Base-by-base conservation (phyloP, 768 basidiomycete species). In the Tricholoma furcatifolium region DNA sequence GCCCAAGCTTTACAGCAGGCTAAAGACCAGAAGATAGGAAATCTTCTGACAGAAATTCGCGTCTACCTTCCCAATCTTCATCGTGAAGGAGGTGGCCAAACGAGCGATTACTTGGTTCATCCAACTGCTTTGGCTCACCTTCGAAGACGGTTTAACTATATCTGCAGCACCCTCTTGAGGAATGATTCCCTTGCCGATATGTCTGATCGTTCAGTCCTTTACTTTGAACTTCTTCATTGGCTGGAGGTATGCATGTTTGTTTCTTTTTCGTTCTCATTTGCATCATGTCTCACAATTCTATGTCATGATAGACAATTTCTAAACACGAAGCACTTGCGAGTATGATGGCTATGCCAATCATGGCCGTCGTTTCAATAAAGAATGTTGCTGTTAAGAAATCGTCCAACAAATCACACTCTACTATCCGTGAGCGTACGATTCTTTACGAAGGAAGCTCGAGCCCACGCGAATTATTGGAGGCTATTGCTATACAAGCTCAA, bases 291-390 rank as follows among this genome's bases (percentile, higher is more conserved):
- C 55, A 50, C 14, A 43, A 27, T 21, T 35, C 27, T 10, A 10
- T 3, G 38, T 20, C 49, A 35, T 43, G 55, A 15, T 50, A 97
- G 94, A 93, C 91, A 0, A 88, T 98, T 42, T 95, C 93, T 6
- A 87, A 86, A 59, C 94, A 97, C 57, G 95, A 96, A 74, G 88
- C 92, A 5, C 71, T 97, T 36, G 92, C 92, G 14, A 91, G 89
- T 55, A 94, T 95, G 88, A 91, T 96, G 84, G 93, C 91, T 1
- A 96, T 95, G 92, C 93, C 93, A 6, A 92, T 91, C 64, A 94
- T 94, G 93, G 84, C 85, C n/a, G 81, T 84, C 17, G 75, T 79
- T 4, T 87, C 87, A 17, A 78, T 84, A 47, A 88, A 87, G 64
- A 72, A 78, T 6, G 72, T 84, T n/a, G 74, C 75, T 3, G 72